Percentiles rank a stretch among this genome's conserved stretches.
Evolutionary conservation across 2,329 filamentous ascomycete species (phyloP).

Genomic region (Aspergillus candidus): DNA sequence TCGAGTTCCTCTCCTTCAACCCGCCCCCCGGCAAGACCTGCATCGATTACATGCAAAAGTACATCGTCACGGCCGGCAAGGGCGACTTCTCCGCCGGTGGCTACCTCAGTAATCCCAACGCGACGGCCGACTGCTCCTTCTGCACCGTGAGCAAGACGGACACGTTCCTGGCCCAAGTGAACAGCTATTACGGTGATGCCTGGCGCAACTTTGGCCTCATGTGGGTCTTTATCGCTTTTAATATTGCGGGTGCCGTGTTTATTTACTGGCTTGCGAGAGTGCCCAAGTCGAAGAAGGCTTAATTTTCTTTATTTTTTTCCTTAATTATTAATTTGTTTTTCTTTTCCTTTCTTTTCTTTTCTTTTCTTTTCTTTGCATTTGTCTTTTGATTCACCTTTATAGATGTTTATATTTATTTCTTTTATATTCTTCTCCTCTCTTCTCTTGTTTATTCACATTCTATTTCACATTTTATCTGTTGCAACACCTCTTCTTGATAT

Average conservation of each 20-base stretch:
- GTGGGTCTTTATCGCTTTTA: slow-evolving; percentile 61
- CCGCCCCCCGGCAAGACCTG: slow-evolving; percentile 60
- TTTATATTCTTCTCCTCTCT: no score
- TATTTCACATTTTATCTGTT: no score
- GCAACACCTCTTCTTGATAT: no score
- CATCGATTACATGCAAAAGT: slow-evolving; percentile 41
- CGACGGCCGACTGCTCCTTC: slow-evolving; percentile 45
- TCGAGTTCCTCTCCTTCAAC: slow-evolving; percentile 28
- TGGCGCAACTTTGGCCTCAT: slow-evolving; percentile 68
- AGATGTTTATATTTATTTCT: no score
- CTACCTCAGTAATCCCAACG: slow-evolving; percentile 38
- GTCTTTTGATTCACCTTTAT: no score
- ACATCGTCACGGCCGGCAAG: slow-evolving; percentile 20
- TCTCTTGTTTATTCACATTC: no score
- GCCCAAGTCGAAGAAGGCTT: slow-evolving; percentile 32
- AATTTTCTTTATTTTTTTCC: slow-evolving; percentile 4
- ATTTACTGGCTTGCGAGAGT: slow-evolving; percentile 61
- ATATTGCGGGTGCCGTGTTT: slow-evolving; percentile 52
- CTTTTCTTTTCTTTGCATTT: not conserved
- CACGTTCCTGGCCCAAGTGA: slow-evolving; percentile 40
- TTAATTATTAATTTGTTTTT: not conserved
- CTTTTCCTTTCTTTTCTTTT: not conserved
- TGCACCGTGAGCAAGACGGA: slow-evolving; percentile 44
- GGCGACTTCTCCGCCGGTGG: slow-evolving; percentile 26
- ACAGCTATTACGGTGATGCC: slow-evolving; percentile 41